phyloP scores from a whole-genome alignment of 2,329 filamentous ascomycete species.

The Monascus ruber region DNA sequence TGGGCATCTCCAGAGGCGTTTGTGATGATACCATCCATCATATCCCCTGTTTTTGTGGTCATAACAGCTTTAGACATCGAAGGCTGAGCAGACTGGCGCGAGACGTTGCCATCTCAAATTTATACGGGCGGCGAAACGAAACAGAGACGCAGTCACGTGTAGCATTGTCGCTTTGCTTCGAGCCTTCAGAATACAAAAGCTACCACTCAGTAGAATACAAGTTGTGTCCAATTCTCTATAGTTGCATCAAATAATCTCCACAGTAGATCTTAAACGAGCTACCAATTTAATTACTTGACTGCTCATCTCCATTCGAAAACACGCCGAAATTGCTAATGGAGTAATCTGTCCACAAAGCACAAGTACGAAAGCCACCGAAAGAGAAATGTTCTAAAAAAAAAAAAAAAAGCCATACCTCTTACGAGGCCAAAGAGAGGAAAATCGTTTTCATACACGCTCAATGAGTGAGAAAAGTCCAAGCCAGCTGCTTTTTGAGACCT shows the following conservation, averaged over 20 bases:
- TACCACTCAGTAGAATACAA: slow-evolving; percentile 20
- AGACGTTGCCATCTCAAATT: slow-evolving; percentile 14
- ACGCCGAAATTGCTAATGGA: neutral
- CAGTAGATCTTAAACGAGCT: slow-evolving; percentile 3
- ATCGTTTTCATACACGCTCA: no score
- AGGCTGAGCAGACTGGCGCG: slow-evolving; percentile 1
- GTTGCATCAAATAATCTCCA: slow-evolving; percentile 11
- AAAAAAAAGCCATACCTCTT: no score
- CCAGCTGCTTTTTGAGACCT: neutral
- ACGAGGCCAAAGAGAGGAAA: neutral
- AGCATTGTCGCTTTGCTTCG: neutral
- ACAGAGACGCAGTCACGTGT: slow-evolving; percentile 17
- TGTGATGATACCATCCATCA: slow-evolving; percentile 23
- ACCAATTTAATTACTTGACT: neutral
- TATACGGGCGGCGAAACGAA: slow-evolving; percentile 11
- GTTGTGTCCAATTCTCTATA: slow-evolving; percentile 13
- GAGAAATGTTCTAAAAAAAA: no score
- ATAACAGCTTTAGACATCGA: no score
- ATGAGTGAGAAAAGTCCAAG: neutral
- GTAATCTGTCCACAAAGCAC: no score
- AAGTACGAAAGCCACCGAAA: no score
- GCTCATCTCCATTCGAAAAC: neutral
- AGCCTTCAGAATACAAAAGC: neutral
- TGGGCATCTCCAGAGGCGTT: slow-evolving; percentile 14
- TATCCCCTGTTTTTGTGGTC: slow-evolving; percentile 1